Conservation (phyloP, 2,329 filamentous ascomycete species). For the Claviceps spartinae region DNA sequence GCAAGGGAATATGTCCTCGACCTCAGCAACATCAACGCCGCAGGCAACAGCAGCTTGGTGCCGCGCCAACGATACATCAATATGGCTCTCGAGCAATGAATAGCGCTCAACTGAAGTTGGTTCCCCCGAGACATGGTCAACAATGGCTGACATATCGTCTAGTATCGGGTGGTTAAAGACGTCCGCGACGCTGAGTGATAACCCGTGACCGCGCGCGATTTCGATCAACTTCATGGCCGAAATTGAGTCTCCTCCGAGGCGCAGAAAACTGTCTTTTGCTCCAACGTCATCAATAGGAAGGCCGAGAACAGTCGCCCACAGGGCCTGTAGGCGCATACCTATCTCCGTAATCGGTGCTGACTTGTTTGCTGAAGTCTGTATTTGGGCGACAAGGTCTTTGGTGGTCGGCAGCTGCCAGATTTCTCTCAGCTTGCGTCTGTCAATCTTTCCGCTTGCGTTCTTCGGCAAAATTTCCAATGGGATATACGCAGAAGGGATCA, state of each 20-base stretch:
- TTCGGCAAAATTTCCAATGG: background rate
- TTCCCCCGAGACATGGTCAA: background rate
- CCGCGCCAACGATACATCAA: background rate
- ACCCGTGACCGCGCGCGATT: conserved; percentile 20
- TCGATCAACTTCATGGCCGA: conserved; percentile 27
- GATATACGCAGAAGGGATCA: conserved; percentile 2
- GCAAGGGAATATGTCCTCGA: conserved; percentile 21
- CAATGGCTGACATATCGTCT: background rate
- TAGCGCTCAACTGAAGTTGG: background rate
- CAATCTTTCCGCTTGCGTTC: conserved; percentile 1
- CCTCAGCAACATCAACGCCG: conserved; percentile 4
- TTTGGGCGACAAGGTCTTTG: background rate
- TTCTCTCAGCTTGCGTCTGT: background rate
- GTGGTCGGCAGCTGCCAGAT: background rate
- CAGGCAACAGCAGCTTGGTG: conserved; percentile 3
- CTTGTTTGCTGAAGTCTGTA: background rate
- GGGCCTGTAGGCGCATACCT: background rate
- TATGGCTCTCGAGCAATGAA: background rate
- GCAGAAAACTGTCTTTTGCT: conserved; percentile 31
- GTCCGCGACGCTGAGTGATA: conserved; percentile 26
- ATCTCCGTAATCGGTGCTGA: background rate
- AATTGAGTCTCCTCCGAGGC: conserved; percentile 32
- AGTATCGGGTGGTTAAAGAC: conserved; percentile 21
- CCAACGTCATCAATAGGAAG: conserved; percentile 15
- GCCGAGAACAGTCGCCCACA: conserved; percentile 8